phyloP scores from a whole-genome alignment of 2,329 filamentous ascomycete genomes.

The Venturia pyrina region DNA sequence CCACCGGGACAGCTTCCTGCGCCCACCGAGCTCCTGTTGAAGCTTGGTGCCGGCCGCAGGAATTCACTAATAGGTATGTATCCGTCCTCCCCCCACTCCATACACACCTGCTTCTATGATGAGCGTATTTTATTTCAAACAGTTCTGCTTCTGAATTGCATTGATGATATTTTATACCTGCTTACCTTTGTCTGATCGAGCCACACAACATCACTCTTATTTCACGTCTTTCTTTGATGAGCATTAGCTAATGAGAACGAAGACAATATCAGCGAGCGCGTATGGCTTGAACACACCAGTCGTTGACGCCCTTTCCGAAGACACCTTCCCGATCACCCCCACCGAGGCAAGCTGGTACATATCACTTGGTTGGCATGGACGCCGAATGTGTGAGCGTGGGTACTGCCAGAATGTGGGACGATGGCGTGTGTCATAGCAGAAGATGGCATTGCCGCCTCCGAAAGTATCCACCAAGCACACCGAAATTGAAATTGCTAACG shows the following conservation, averaged over 20 bases:
- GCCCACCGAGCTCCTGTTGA: neutral
- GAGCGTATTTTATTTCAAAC: slow-evolving; percentile 11
- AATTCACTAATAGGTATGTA: neutral
- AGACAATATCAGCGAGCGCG: neutral
- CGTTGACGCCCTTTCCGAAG: neutral
- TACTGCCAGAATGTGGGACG: neutral
- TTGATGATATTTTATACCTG: slow-evolving; percentile 13
- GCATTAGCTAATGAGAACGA: neutral
- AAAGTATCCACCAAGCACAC: neutral
- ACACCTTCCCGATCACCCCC: neutral
- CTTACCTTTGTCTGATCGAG: slow-evolving; percentile 14
- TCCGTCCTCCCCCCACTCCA: neutral
- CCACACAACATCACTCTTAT: neutral
- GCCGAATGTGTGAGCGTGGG: neutral
- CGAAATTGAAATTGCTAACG: neutral
- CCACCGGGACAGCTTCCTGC: neutral
- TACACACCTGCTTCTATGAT: slow-evolving; percentile 6
- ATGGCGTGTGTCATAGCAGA: no score
- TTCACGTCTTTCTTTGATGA: neutral
- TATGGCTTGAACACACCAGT: no score
- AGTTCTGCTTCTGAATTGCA: slow-evolving; percentile 14
- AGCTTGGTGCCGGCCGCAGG: neutral
- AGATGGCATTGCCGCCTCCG: no score
- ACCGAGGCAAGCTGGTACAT: neutral
- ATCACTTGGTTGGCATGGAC: neutral